Base-by-base conservation (phyloP, 805 yeast genomes). In the Candida succiphila region DNA sequence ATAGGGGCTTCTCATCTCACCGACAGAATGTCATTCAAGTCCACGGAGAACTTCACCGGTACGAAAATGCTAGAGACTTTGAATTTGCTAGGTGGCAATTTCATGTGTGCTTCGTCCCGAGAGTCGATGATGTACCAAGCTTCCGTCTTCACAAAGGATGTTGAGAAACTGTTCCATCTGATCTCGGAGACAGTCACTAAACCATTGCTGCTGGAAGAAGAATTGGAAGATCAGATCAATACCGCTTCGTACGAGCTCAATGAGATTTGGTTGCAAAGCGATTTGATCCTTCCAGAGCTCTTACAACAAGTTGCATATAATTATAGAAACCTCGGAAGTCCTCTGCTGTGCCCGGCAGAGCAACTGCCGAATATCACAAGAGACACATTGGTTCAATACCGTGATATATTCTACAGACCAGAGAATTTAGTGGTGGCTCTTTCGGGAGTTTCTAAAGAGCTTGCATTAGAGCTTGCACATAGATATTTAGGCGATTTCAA, bases 101-200 rank as follows among this genome's bases (percentile, higher is more conserved):
- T 82, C 58, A 88, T 85, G 75, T 83, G 95, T 50, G 80, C 94
- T 1, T 81, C 95, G 0, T 83, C 94, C 7, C 69, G 98, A 49
- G 98, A 92, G 56, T 72, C 94, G 4, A 69, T 89, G 63, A 74
- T 89, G 61, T 92, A 92, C 56, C 97, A 92, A 58, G 94, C 96
- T 1, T 79, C 95, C 3, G 95, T 87, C 1, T 89, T 92, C 68
- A 88, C 88, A 52, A 67, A 69, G 29, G 96, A 88, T 49, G 77
- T 81, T 8, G 89, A 75, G 26, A 63, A 67, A 42, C 86, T 92
- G 94, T 73, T 83, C 42, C 69, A 70, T 30, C 63, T 85, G 30
- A 63, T 92, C 45, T 61, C 84, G 18, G 88, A 87, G 43, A 85
- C 96, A 0, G 79, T 89, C 3, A 61, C 79, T 10, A 63, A 62